Percentiles rank a stretch among this genome's conserved stretches.
phyloP scores from a whole-genome alignment of 2,329 filamentous ascomycete genomes.

The Epichloe gansuensis region DNA sequence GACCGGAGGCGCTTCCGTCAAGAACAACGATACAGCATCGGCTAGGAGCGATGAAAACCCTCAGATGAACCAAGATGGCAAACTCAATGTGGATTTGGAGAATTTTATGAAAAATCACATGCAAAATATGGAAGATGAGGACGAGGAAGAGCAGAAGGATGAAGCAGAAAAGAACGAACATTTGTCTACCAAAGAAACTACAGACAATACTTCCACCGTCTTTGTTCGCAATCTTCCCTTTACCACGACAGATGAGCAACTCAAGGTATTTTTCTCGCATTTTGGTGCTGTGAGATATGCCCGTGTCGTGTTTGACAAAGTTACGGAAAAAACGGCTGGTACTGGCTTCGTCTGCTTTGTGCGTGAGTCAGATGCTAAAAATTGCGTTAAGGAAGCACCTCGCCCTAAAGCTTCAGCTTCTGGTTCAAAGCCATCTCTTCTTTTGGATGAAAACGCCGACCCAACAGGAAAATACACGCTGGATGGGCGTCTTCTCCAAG shows the following conservation, averaged over 20 bases:
- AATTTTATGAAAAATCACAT: slow-evolving; percentile 47
- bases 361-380: slow-evolving; percentile 58
- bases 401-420: slow-evolving; percentile 33
- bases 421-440: slow-evolving; percentile 62
- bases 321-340: slow-evolving; percentile 75
- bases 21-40: slow-evolving; percentile 15
- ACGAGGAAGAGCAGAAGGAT: slow-evolving; percentile 35
- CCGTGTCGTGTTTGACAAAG: slow-evolving; percentile 74
- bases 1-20: slow-evolving; percentile 18
- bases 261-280: slow-evolving; percentile 74
- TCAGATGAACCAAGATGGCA: slow-evolving; percentile 21
- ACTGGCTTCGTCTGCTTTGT: slow-evolving; percentile 94
- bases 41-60: slow-evolving; percentile 18
- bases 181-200: slow-evolving; percentile 22
- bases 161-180: slow-evolving; percentile 23
- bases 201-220: slow-evolving; percentile 62
- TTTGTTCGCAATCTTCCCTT: slow-evolving; percentile 95
- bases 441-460: slow-evolving; percentile 77
- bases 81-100: slow-evolving; percentile 32
- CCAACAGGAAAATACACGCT: slow-evolving; percentile 77
- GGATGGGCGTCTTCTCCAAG: slow-evolving; percentile 73
- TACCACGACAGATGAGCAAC: slow-evolving; percentile 65
- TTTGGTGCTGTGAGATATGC: slow-evolving; percentile 89
- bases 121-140: slow-evolving; percentile 44
- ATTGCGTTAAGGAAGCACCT: slow-evolving; percentile 66